Conservation (phyloP, 129 eudicot genomes). For the Centaurea solstitialis region DNA sequence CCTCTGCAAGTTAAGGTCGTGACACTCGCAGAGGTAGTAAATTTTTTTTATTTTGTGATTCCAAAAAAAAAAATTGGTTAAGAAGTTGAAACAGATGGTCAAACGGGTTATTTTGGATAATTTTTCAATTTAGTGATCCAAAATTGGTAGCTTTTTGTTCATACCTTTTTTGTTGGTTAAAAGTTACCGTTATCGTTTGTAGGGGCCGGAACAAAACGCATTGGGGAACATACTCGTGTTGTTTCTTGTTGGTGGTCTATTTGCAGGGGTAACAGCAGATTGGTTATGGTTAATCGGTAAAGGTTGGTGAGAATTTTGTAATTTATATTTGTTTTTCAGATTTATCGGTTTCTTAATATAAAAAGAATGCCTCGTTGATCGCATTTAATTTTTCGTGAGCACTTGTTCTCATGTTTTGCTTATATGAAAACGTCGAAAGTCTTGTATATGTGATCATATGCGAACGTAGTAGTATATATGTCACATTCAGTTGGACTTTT, state of each 20-base stretch:
- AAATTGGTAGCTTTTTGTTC: no score
- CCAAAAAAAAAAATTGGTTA: no score
- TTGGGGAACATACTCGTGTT: conserved; percentile 47
- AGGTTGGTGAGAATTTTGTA: conserved; percentile 38
- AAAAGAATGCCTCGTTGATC: neutral
- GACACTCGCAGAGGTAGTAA: no score
- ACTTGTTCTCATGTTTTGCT: neutral
- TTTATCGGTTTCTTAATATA: neutral
- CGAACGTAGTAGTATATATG: neutral
- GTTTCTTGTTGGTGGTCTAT: conserved; percentile 45
- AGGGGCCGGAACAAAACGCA: conserved; percentile 67
- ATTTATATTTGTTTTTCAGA: neutral
- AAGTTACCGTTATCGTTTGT: neutral
- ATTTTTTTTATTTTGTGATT: no score
- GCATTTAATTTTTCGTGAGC: neutral
- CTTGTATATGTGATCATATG: neutral
- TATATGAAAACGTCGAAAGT: neutral
- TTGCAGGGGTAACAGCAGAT: conserved; percentile 38
- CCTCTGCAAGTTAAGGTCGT: no score
- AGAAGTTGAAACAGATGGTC: no score
- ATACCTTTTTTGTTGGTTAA: neutral
- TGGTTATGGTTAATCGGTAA: conserved; percentile 62
- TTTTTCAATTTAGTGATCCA: no score
- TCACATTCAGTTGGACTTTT: neutral
- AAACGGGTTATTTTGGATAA: no score